Base-by-base conservation (phyloP, 139 green algal species). In the Coelastrella sp. region DNA sequence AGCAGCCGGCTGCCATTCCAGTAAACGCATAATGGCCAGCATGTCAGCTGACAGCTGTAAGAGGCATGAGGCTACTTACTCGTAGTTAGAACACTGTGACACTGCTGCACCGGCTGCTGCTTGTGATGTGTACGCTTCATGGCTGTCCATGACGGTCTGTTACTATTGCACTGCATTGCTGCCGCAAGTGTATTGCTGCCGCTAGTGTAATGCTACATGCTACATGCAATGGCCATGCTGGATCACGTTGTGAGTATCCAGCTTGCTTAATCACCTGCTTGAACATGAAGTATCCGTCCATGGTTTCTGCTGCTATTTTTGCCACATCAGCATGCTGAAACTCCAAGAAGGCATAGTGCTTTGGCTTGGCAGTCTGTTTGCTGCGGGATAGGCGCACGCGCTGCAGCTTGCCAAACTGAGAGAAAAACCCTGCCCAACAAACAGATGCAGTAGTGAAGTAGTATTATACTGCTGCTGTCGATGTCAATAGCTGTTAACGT, bases 221-320 rank as follows among this genome's bases (percentile, higher is more conserved):
- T 49, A 49, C 35, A 49, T 49, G 35, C 35, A 49, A 49, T 49
- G 35, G 35, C 35, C 35, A 49, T 49, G 35, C 35, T 5, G 35
- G 35, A 49, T 49, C 35, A 49, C 35, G 35, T 49, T 49, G 1
- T 49, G 35, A 49, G 35, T 35, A 24, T 27, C 4, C 24, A 10
- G 7, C 56, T 9, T 19, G 6, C 15, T 15, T 8, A 3, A 70
- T 86, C 84, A 95, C 95, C 89, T 97, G 96, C 19, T 90, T 94
- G 90, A 99, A 98, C 70, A 99, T 95, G 90, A 98, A 96, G 92
- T 99, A 98, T 15, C 95, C 96, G 83, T 99, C 93, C 97, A 99
- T 99, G 9, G 97, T 95, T 6, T 97, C 93, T 20, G 95, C 95
- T 57, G 96, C 97, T 78, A 99, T 97, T 9, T 85, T 25, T 4